phyloP scores from a whole-genome alignment of 352 stramenopile genomes.

The Phytopythium helicoides region DNA sequence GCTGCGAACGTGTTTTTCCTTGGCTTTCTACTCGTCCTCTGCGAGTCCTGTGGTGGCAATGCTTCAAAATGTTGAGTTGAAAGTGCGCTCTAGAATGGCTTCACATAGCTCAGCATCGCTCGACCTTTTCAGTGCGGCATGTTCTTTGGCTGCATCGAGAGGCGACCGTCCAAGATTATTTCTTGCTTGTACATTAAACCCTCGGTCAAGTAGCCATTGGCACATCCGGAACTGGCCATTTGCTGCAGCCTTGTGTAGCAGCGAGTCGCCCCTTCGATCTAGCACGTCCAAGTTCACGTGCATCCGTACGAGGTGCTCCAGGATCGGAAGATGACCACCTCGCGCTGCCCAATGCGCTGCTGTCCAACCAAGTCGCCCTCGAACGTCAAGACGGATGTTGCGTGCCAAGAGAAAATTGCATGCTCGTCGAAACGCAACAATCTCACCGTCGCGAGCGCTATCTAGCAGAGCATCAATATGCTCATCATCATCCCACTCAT shows the following conservation, averaged over 20 bases:
- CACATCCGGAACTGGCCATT: constrained; percentile 64
- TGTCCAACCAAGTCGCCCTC: constrained; percentile 74
- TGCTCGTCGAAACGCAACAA: constrained; percentile 42
- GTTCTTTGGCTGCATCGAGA: constrained; percentile 58
- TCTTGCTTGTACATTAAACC: constrained; percentile 55
- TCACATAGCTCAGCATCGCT: constrained; percentile 51
- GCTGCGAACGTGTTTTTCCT: neutral
- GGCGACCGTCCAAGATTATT: constrained; percentile 72
- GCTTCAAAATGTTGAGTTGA: constrained; percentile 33
- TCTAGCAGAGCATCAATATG: constrained; percentile 66
- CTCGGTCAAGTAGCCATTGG: constrained; percentile 63
- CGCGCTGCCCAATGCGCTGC: constrained; percentile 72
- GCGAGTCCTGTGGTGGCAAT: neutral
- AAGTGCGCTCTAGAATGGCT: constrained; percentile 39
- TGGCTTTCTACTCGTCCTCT: neutral
- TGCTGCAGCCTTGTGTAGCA: constrained; percentile 75
- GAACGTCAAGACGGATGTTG: constrained; percentile 45
- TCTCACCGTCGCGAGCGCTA: constrained; percentile 53
- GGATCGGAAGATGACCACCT: constrained; percentile 57
- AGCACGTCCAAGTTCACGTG: constrained; percentile 62
- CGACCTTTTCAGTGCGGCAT: constrained; percentile 25
- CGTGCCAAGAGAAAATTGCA: constrained; percentile 35
- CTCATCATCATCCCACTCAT: constrained; percentile 26
- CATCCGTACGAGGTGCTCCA: constrained; percentile 49
- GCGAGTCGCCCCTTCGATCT: constrained; percentile 63